These are phyloP conservation scores for Pelargonium myrrhifolium DNA, from an alignment of 441 rosid genomes.

Conservation along the genomic window DNA sequence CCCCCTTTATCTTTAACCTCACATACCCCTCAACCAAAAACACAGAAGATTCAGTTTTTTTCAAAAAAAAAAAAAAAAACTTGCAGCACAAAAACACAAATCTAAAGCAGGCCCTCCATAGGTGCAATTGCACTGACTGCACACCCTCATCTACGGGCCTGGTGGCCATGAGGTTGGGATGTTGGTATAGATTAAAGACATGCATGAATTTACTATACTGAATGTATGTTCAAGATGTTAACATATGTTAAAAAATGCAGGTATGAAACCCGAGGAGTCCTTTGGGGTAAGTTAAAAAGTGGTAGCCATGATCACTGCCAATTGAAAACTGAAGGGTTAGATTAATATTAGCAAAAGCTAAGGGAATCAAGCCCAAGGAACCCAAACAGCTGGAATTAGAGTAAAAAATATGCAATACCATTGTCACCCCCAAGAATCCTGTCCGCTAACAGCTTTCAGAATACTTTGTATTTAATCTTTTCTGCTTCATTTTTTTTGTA, in stretches of 20 bases:
- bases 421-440: slow-evolving; percentile 43
- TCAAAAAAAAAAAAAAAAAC: too few relatives aligned
- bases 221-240: neutral
- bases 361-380: slow-evolving; percentile 24
- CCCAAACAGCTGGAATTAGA: slow-evolving; percentile 26
- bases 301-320: slow-evolving; percentile 22
- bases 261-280: slow-evolving; percentile 17
- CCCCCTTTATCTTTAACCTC: too few relatives aligned
- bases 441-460: slow-evolving; percentile 26
- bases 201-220: slow-evolving; percentile 11
- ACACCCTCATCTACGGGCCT: too few relatives aligned
- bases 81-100: too few relatives aligned
- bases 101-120: too few relatives aligned
- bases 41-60: too few relatives aligned
- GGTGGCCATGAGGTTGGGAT: neutral
- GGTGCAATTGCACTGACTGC: too few relatives aligned
- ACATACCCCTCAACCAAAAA: too few relatives aligned
- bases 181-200: slow-evolving; percentile 1
- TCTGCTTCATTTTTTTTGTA: slow-evolving; percentile 18
- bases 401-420: slow-evolving; percentile 19
- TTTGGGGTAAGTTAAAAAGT: slow-evolving; percentile 16
- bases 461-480: slow-evolving; percentile 14
- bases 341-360: slow-evolving; percentile 1
- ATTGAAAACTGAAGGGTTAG: slow-evolving; percentile 24
- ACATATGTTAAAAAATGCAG: slow-evolving; percentile 4